Percentiles rank a stretch among this genome's conserved stretches.
Conservation (phyloP, 179 eudicot species). For the Nepenthes alata region DNA sequence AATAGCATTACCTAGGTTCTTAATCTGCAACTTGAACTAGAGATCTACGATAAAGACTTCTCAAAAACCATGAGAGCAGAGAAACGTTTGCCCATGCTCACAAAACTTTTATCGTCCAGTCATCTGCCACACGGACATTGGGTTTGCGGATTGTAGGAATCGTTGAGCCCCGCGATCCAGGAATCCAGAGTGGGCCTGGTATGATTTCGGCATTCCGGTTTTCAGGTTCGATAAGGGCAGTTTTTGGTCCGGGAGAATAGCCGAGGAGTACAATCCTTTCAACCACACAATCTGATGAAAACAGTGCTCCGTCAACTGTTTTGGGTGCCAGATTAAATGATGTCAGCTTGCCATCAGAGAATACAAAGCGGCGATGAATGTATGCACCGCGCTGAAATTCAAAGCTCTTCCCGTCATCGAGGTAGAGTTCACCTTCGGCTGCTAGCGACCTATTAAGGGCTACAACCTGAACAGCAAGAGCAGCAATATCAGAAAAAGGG, state of each 20-base stretch:
- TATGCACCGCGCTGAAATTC: conserved; percentile 61
- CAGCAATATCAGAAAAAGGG: background rate
- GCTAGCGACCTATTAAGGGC: conserved; percentile 70
- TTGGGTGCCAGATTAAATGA: conserved; percentile 38
- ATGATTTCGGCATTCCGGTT: conserved; percentile 46
- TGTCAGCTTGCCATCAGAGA: conserved; percentile 68
- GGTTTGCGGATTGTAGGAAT: conserved; percentile 80
- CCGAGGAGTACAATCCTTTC: conserved; percentile 82
- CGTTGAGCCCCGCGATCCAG: conserved; percentile 22
- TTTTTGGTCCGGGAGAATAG: conserved; percentile 40
- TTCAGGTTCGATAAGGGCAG: conserved; percentile 57
- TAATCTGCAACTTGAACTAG: too few species aligned
- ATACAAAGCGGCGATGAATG: conserved; percentile 75
- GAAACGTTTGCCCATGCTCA: conserved; percentile 16
- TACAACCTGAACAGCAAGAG: conserved; percentile 50
- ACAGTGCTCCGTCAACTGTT: conserved; percentile 8
- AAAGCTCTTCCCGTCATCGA: conserved; percentile 91
- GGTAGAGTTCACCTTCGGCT: conserved; percentile 91
- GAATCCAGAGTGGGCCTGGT: conserved; percentile 49
- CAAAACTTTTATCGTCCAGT: conserved; percentile 63
- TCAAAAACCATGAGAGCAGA: too few species aligned
- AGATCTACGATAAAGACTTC: too few species aligned
- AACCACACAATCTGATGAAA: conserved; percentile 25
- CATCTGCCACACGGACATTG: conserved; percentile 61
- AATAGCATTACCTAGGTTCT: too few species aligned